phyloP scores from a whole-genome alignment of 257 asterid genomes.

The Solanum neorickii region DNA sequence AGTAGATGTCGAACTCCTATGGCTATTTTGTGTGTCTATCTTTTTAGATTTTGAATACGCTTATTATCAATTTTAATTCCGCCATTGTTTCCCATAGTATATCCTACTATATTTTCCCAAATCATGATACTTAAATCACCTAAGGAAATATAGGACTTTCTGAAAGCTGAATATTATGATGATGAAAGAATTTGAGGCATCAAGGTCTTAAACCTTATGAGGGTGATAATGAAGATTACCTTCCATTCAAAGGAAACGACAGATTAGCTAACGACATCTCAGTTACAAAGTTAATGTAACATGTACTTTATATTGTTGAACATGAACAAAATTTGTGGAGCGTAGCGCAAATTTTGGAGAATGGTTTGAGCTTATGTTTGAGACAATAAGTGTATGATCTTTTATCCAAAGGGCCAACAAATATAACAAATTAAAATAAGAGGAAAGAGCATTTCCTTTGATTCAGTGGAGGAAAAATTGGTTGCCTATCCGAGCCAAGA shows the following conservation, averaged over 20 bases:
- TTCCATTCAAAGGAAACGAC: neutral
- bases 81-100: too few species aligned
- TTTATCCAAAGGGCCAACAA: neutral
- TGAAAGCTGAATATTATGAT: too few species aligned
- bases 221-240: neutral
- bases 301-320: too few species aligned
- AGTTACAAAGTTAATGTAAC: neutral
- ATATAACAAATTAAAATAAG: neutral
- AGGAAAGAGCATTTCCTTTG: neutral
- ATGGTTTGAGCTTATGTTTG: neutral
- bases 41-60: too few species aligned
- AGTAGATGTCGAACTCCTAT: too few species aligned
- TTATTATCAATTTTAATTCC: too few species aligned
- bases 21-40: too few species aligned
- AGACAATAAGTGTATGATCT: neutral
- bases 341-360: neutral
- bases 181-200: neutral
- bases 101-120: too few species aligned
- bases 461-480: neutral
- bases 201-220: neutral
- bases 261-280: neutral
- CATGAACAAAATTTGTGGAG: neutral
- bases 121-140: neutral
- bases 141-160: neutral
- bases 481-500: neutral